Conservation (phyloP, 1,284 basidiomycete species). For the Uromyces viciae-fabae region DNA sequence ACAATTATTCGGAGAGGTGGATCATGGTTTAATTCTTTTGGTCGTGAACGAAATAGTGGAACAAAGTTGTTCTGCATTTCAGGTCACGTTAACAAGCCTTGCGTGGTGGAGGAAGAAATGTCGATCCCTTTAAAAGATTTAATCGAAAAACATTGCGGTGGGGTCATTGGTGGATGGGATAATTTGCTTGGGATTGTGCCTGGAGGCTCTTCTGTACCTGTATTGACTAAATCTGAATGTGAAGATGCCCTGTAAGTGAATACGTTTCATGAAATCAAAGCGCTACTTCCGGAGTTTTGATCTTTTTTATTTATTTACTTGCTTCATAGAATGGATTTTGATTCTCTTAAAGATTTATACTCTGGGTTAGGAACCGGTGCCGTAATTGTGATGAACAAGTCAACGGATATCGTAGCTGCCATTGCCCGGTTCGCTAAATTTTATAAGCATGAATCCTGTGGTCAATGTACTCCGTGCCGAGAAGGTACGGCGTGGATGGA, state of each 20-base stretch:
- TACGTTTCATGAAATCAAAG: not conserved
- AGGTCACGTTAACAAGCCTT: slow-evolving; percentile 97
- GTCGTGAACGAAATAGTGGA: slow-evolving; percentile 85
- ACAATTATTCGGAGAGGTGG: slow-evolving; percentile 89
- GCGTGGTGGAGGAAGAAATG: slow-evolving; percentile 98
- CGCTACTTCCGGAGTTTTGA: not conserved
- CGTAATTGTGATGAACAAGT: slow-evolving; percentile 98
- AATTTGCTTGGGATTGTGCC: slow-evolving; percentile 92
- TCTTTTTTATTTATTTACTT: slow-evolving; percentile 15
- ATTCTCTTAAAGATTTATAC: slow-evolving; percentile 91
- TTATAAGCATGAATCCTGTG: slow-evolving; percentile 98
- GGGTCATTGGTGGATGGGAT: slow-evolving; percentile 90
- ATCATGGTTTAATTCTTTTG: slow-evolving; percentile 90
- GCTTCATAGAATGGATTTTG: slow-evolving; percentile 81
- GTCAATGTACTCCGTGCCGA: slow-evolving; percentile 90
- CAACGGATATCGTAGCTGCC: slow-evolving; percentile 84
- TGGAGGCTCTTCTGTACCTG: slow-evolving; percentile 92
- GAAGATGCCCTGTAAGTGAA: slow-evolving; percentile 73
- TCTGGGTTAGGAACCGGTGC: slow-evolving; percentile 94
- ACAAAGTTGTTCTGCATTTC: slow-evolving; percentile 95
- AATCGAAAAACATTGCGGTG: slow-evolving; percentile 94
- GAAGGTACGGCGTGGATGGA: slow-evolving; percentile 85
- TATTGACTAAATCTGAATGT: slow-evolving; percentile 76
- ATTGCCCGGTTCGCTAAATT: slow-evolving; percentile 92
- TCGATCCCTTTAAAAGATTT: slow-evolving; percentile 89